Evolutionary conservation across 2,329 filamentous ascomycete species (phyloP).

Genomic region (Colletotrichum eremochloae): DNA sequence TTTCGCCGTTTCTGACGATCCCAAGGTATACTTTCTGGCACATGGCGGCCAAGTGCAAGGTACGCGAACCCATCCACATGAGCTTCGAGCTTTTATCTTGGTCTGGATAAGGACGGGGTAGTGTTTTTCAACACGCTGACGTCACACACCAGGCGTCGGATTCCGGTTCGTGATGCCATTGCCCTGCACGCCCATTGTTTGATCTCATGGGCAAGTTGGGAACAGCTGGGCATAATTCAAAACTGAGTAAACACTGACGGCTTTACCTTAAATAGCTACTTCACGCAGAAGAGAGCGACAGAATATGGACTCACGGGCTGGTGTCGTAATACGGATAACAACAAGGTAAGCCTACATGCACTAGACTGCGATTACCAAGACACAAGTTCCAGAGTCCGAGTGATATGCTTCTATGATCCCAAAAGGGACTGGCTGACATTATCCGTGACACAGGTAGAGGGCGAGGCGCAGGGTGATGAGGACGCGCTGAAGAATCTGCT

Average conservation of each 20-base stretch:
- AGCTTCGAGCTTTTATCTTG: constrained; percentile 35
- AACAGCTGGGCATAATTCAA: neutral
- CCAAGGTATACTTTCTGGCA: constrained; percentile 72
- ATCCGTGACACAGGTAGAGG: constrained; percentile 76
- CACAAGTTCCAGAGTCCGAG: neutral
- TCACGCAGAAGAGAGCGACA: constrained; percentile 65
- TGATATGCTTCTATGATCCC: neutral
- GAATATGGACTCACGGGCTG: constrained; percentile 69
- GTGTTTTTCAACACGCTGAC: constrained; percentile 45
- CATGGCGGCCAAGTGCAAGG: constrained; percentile 78
- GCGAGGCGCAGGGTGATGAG: constrained; percentile 85
- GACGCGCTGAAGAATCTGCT: constrained; percentile 77
- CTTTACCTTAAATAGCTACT: constrained; percentile 58
- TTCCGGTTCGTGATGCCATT: constrained; percentile 59
- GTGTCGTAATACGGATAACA: constrained; percentile 70
- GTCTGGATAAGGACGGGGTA: constrained; percentile 23
- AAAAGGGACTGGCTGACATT: constrained; percentile 21
- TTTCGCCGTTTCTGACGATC: neutral
- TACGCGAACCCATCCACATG: constrained; percentile 61
- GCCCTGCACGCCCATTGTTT: neutral
- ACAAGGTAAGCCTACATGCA: constrained; percentile 59
- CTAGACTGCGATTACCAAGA: too few species aligned
- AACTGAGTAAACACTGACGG: neutral
- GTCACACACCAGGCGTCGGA: constrained; percentile 62
- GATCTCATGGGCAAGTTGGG: neutral